Base-by-base conservation (phyloP, 2,329 filamentous ascomycete genomes). In the Coniella vitis region DNA sequence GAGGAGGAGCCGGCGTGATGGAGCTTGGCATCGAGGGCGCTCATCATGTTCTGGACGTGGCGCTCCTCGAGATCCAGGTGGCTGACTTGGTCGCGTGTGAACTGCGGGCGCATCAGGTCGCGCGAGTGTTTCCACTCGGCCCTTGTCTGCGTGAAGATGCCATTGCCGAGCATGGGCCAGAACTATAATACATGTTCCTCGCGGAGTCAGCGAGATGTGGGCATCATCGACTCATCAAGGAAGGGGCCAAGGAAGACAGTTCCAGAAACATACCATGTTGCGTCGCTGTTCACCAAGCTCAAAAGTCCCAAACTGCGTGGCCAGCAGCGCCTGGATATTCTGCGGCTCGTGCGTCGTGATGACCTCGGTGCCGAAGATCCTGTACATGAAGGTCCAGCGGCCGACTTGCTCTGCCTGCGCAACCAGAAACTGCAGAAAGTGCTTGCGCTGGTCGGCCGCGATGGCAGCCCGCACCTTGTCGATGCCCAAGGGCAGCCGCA, bases 21-120 rank as follows among this genome's bases (percentile, higher is more conserved):
- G n/a, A 53, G 20, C 4, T 25, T 45, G 40, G n/a, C 25, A 4
- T 51, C 36, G 41, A 62, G 47, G 38, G 55, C 46, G 19, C 51
- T 48, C 39, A 63, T 59, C n/a, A 67, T 53, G 44, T 63, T 59
- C 47, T 67, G 61, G 14, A 73, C 62, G 48, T 70, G 69, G 36
- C 64, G 59, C 48, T 72, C 70, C 35, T 69, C 65, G 2, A 73
- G 57, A 2, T 65, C 63, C 13, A 74, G 61, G 52, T 74, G 65
- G 51, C 65, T 65, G 46, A 74, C 65, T 52, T 73, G 70, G 32
- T 69, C 66, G 16, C 45, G 47, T 4, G 55, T 55, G 25, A 67
- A 61, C 38, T 65, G 63, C 4, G 63, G 64, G 4, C 64, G 58
- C 29, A 67, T 56, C 7, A 66, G 59, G 13, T 61, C 58, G 2